These are phyloP conservation scores for Colletotrichum spaethianum DNA, from an alignment of 2,329 filamentous ascomycete species.

Conservation along the genomic window DNA sequence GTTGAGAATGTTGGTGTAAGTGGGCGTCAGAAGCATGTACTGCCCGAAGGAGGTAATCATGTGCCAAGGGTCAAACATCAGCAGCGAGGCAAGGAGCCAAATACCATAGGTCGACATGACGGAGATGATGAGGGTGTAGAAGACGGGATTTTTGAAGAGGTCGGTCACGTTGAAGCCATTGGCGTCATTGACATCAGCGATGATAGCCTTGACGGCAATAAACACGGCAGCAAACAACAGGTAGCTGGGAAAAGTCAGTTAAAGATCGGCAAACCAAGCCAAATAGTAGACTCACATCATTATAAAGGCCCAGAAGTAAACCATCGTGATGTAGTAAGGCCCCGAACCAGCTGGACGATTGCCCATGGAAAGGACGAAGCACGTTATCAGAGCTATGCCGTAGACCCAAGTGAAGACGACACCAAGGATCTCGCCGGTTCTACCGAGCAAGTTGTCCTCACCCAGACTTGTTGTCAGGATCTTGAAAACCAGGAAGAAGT, in stretches of 20 bases:
- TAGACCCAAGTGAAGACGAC: slow-evolving; percentile 98
- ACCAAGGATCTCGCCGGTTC: slow-evolving; percentile 83
- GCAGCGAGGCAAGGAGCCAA: slow-evolving; percentile 90
- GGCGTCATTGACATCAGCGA: slow-evolving; percentile 74
- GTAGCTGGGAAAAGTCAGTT: slow-evolving; percentile 69
- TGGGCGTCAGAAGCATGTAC: slow-evolving; percentile 94
- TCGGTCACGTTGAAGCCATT: slow-evolving; percentile 77
- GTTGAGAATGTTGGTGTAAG: slow-evolving; percentile 98
- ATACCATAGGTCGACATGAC: slow-evolving; percentile 93
- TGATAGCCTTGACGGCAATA: slow-evolving; percentile 90
- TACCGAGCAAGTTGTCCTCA: slow-evolving; percentile 77
- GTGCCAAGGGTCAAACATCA: slow-evolving; percentile 99
- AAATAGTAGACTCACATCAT: slow-evolving; percentile 78
- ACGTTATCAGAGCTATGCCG: slow-evolving; percentile 90
- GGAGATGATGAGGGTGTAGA: slow-evolving; percentile 94
- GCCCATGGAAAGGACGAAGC: slow-evolving; percentile 94
- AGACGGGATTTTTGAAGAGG: slow-evolving; percentile 89
- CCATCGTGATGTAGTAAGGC: slow-evolving; percentile 94
- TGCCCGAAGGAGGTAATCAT: slow-evolving; percentile 97
- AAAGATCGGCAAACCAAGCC: not conserved
- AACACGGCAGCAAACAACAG: slow-evolving; percentile 95
- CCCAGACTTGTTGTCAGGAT: slow-evolving; percentile 93
- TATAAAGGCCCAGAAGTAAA: slow-evolving; percentile 97
- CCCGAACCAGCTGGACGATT: slow-evolving; percentile 96
- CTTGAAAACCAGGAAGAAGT: slow-evolving; percentile 99